Base-by-base conservation (phyloP, 2,329 filamentous ascomycete species). In the Fusarium avenaceum region DNA sequence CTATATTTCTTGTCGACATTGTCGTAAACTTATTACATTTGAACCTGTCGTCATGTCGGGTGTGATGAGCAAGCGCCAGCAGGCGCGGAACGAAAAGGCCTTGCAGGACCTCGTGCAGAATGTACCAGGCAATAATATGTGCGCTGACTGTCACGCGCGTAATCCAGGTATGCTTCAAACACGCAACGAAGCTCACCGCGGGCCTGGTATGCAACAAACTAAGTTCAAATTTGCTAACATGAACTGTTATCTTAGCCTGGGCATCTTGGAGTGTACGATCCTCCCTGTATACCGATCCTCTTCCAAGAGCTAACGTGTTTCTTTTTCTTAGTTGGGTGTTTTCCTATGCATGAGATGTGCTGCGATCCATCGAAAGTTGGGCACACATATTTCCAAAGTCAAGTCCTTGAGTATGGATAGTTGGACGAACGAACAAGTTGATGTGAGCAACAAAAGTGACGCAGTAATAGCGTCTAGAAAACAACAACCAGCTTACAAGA, bases 341-440 rank as follows among this genome's bases (percentile, higher is more conserved):
- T 99, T 99, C 78, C 85, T 99, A 50, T 99, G 96, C 82, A 96
- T 99, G 92, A 93, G 96, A 78, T 99, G 96, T 84, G 96, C 94
- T 54, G 88, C 94, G 55, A 87, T 98, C 76, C 96, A 99, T 83
- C 92, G 96, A 76, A 98, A 98, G 81, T 85, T 99, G 75, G 96
- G 96, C 65, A 98, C 96, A 40, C 96, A 99, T 80, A 93, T 99
- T 67, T 97, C 94, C 71, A 99, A 99, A 80, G 94, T 99, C 83
- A 99, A 99, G 81, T 98, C 94, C 38, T 81, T 99, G 82, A 98
- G 92, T 79, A 98, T 99, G 94, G 96, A 99, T 81, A 96, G 91
- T 72, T 99, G 96, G 96, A 90, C 92, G 48, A 90, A 91, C 75
- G 96, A 98, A 64, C 96, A 99, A 82, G 94, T 99, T 68, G 96